Evolutionary conservation across 257 asterid species (phyloP), one percentile per base, ranked within the genome.

Genomic region (Agastache rugosa): DNA sequence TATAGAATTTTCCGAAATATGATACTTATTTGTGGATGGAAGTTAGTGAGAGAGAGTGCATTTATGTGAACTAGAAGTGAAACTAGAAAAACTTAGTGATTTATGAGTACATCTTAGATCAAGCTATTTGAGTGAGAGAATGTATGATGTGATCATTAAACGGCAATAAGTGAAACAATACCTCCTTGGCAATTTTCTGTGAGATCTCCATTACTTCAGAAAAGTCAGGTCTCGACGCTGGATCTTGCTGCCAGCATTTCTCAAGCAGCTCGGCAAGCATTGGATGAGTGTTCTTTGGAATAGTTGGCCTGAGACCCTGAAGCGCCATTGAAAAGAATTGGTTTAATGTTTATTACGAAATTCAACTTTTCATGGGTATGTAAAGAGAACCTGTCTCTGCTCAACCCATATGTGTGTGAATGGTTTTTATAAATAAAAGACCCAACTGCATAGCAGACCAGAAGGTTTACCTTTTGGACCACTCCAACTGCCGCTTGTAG

Each of bases 401-500:
- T 53, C 45, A 11, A 42, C 11, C 22, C 50, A 4, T 22, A 35
- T 6, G 67, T 62, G 45, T 3, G 56, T 58, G 39, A 41, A 12
- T 11, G 27, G 12, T 25, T n/a, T 45, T 11, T 35, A 19, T 11
- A 11, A 37, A 0, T 37, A 27, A 25, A 61, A 72, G 7, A 45
- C 69, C 73, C 14, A 60, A 60, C 27, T 54, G 70, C 10, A 65
- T 37, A 35, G 48, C 62, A 65, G 31, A 60, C 45, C 39, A 70
- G 72, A 66, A 56, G 60, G 34, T 63, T 65, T 85, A 94, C 98
- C 92, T 91, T 91, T 79, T 91, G 98, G 81, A 94, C 98, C 74
- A 94, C 98, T 44, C 98, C 98, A 50, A 94, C 93, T 41, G 98
- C 98, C 15, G 97, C 98, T 87, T 94, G 98, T 77, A 94, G 75